Evolutionary conservation across 1,139 yeast genomes (phyloP), one percentile per base, ranked within the genome.

Genomic region (Blastobotrys elegans): DNA sequence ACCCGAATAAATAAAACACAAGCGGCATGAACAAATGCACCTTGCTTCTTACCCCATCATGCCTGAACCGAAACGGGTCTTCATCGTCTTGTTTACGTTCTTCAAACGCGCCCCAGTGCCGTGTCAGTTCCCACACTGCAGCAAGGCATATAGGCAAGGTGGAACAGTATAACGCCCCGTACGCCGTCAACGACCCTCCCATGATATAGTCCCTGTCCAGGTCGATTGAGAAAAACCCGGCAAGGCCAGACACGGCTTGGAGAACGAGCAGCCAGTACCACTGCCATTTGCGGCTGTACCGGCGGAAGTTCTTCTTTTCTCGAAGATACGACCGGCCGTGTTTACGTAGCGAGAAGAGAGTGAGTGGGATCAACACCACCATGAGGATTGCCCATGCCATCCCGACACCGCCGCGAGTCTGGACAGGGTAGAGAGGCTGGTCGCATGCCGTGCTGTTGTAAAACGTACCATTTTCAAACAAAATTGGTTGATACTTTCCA

Each of bases 41-140:
- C 26, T 42, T 38, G 20, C 57, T 43, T 14, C 61, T 40, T n/a
- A 42, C 36, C 35, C 59, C 59, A 24, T 46, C 43, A 31, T 41
- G 39, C 24, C 49, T 48, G 46, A 51, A 59, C 21, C 49, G 32
- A 44, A 56, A 59, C 14, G 61, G 61, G 38, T 59, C 62, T 14
- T 46, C 59, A 34, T 59, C 62, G 30, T 42, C 47, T 24, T 49
- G 34, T 33, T 56, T 56, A 6, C 63, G 50, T 33, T 60, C 62
- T 42, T 60, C 62, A 38, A 60, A 60, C 5, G 60, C 51, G n/a
- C 62, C 56, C 63, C 64, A 60, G 36, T 58, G 58, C 16, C 64
- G 48, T 4, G 58, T 55, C 44, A 56, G 50, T 44, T 60, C 64
- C 64, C 64, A 60, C 16, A 38, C 48, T 4, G 52, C 46, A 14